These are phyloP conservation scores for Ganoderma multipileum DNA, from an alignment of 1,284 basidiomycete genomes.

Conservation along the genomic window DNA sequence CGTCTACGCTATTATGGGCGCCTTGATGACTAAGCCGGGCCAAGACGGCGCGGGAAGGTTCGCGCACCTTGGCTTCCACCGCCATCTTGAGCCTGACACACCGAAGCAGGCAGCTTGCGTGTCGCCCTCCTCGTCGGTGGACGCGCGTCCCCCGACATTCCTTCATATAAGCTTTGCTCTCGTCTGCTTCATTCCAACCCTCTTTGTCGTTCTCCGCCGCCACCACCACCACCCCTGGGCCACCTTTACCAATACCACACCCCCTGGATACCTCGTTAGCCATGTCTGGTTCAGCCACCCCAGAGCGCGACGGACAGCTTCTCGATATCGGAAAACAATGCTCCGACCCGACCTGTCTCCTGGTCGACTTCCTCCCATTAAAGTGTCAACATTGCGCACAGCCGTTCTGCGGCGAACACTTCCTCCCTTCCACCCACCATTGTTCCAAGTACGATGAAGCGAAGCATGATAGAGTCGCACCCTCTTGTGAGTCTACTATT, in stretches of 20 bases:
- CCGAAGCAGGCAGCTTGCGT: neutral
- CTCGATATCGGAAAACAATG: conserved; percentile 77
- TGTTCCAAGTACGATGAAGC: conserved; percentile 75
- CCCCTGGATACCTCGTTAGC: conserved; percentile 18
- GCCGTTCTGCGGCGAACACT: conserved; percentile 79
- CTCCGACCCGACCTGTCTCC: conserved; percentile 63
- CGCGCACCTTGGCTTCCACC: neutral
- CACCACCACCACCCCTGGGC: neutral
- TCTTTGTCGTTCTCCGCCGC: neutral
- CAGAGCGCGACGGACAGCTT: conserved; percentile 58
- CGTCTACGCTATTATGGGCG: neutral
- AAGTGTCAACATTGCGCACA: conserved; percentile 76
- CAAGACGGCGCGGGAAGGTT: conserved; percentile 9
- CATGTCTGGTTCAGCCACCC: conserved; percentile 40
- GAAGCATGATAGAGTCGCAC: conserved; percentile 74
- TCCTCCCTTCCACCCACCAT: conserved; percentile 65
- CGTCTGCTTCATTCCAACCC: neutral
- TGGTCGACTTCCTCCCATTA: conserved; percentile 85
- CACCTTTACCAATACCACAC: neutral
- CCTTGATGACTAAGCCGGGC: conserved; percentile 12
- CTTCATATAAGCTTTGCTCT: conserved; percentile 16
- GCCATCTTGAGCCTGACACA: conserved; percentile 8
- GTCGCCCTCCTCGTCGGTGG: conserved; percentile 27
- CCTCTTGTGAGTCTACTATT: conserved; percentile 59
- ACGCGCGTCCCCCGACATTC: conserved; percentile 31